Evolutionary conservation across 345 rosid species (phyloP).

Genomic region (Stellera chamaejasme): DNA sequence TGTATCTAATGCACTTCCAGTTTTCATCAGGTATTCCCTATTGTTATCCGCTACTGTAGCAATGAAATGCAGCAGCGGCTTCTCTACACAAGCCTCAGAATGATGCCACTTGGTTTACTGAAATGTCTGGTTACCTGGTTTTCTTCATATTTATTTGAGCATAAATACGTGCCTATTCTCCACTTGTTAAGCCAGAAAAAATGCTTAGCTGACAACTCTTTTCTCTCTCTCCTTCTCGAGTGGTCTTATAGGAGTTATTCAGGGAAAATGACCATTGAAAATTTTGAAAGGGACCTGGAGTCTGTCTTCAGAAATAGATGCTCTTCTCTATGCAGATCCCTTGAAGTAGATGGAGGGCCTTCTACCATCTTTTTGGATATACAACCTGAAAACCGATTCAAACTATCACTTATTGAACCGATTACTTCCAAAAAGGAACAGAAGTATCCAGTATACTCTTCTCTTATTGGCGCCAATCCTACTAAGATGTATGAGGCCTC

Average conservation of each 20-base stretch:
- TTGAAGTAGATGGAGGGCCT: conserved; percentile 26
- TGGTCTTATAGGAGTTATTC: conserved; percentile 56
- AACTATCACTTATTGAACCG: conserved; percentile 14
- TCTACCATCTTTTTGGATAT: conserved; percentile 19
- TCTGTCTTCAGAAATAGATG: conserved; percentile 37
- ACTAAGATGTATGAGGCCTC: conserved; percentile 23
- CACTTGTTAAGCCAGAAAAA: conserved; percentile 27
- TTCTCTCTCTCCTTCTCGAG: conserved; percentile 44
- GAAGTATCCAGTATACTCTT: conserved; percentile 14
- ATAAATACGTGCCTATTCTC: conserved; percentile 46
- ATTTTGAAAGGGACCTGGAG: conserved; percentile 39
- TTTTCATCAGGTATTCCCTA: conserved; percentile 43
- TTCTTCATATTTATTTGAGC: conserved; percentile 48
- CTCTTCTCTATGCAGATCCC: conserved; percentile 24
- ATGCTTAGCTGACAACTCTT: conserved; percentile 25
- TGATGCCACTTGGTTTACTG: conserved; percentile 73
- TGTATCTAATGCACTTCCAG: conserved; percentile 13
- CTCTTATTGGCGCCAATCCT: conserved; percentile 17
- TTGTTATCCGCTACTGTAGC: conserved; percentile 39
- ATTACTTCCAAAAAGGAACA: conserved; percentile 20
- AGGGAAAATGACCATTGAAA: conserved; percentile 47
- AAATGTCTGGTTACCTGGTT: conserved; percentile 70
- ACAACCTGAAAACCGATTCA: conserved; percentile 17
- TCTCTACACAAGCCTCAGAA: conserved; percentile 42
- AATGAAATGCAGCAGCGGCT: conserved; percentile 50